Base-by-base conservation (phyloP, 495 filamentous ascomycete genomes). In the Haplographium delicatum region DNA sequence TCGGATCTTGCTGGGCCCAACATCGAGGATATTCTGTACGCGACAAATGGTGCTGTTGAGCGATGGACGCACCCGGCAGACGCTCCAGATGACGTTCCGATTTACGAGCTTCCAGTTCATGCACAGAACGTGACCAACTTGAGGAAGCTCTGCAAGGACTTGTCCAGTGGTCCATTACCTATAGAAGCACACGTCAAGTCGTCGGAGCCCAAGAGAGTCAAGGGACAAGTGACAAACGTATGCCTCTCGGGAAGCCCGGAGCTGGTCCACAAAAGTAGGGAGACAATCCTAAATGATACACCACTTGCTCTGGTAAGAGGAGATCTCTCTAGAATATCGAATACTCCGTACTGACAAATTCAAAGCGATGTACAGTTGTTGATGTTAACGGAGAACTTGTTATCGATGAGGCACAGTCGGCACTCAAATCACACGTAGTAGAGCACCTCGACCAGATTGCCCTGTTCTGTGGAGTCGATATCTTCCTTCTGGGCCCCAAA, bases 11-110 rank as follows among this genome's bases (percentile, higher is more conserved):
- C 86, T 53, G 93, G 94, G 23, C 93, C 93, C 57, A 88, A 96
- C 56, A 79, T 81, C 59, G 86, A 94, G 61, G 90, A 96, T 66
- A 86, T 97, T 56, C 72, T 97, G 43, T 86, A 95, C 69, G 89
- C 90, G 53, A 94, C 82, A 51, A 76, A 80, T 48, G 83, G 83
- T 47, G 90, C 90, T 33, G 78, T 91, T 9, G 80, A 86, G 50
- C 83, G 86, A 58, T 98, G 93, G 93, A 89, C 88, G 19, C 90
- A 94, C 65, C 84, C 94, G 50, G 87, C 86, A 64, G 89, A 84
- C 52, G 85, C 82, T 40, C 81, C 86, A 44, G 87, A 93, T 59
- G 85, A 89, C 56, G 81, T 84, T 18, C 84, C 88, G 3, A 82
- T 87, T 25, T 81, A 93, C 69, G 84, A 91, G 58, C 73, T 98